Conservation (phyloP, 495 filamentous ascomycete genomes). For the Aspergillus wentii region DNA sequence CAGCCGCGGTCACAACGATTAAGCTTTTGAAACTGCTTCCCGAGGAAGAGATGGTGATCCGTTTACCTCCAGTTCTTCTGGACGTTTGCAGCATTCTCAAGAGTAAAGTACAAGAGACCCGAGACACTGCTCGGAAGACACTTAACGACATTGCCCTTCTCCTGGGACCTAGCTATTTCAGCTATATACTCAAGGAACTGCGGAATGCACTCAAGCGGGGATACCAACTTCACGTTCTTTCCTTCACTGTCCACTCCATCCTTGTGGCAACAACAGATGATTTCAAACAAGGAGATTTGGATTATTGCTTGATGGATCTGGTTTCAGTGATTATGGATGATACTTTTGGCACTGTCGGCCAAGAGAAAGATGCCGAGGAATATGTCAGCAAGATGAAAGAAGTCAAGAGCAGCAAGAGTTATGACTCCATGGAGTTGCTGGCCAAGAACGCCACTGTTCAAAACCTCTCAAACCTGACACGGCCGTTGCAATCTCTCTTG, state of each 20-base stretch:
- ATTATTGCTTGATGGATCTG: slow-evolving; percentile 79
- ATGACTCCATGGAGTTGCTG: slow-evolving; percentile 93
- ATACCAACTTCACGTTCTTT: slow-evolving; percentile 92
- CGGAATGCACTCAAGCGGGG: slow-evolving; percentile 74
- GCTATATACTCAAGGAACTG: slow-evolving; percentile 90
- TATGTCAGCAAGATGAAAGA: slow-evolving; percentile 96
- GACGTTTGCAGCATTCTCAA: slow-evolving; percentile 91
- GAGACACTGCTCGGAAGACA: slow-evolving; percentile 86
- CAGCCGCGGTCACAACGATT: slow-evolving; percentile 78
- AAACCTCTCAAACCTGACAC: slow-evolving; percentile 68
- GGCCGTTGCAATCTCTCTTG: slow-evolving; percentile 70
- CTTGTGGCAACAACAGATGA: slow-evolving; percentile 68
- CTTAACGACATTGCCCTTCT: slow-evolving; percentile 74
- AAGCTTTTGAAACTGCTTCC: slow-evolving; percentile 82
- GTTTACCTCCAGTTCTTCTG: slow-evolving; percentile 75
- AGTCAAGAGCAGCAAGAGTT: slow-evolving; percentile 95
- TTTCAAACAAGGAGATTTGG: slow-evolving; percentile 76
- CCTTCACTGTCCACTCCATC: slow-evolving; percentile 91
- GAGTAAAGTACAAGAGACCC: slow-evolving; percentile 79
- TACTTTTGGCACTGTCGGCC: slow-evolving; percentile 89
- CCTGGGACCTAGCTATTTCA: slow-evolving; percentile 76
- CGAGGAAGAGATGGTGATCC: slow-evolving; percentile 59
- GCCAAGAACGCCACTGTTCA: slow-evolving; percentile 71
- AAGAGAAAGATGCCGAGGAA: slow-evolving; percentile 95
- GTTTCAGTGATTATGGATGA: slow-evolving; percentile 91